Base-by-base conservation (phyloP, 805 yeast genomes). In the Dipodascus albidus region DNA sequence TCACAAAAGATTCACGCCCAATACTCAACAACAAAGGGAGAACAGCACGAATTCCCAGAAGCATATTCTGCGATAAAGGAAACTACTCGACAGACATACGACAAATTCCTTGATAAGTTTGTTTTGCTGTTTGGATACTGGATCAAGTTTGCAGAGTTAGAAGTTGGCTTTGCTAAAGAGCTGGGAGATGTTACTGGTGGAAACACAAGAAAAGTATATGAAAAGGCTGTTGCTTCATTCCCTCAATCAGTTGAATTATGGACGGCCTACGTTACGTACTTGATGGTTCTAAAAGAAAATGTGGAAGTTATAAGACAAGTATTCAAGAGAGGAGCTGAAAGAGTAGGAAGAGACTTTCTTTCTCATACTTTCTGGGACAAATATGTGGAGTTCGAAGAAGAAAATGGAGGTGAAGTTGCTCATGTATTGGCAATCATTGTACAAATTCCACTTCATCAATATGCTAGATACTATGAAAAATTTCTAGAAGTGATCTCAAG, bases 361-460 rank as follows among this genome's bases (percentile, higher is more conserved):
- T 77, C 95, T 0, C 90, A 87, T 62, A 74, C 82, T 0, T 65
- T 91, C 47, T 91, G 98, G 98, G 96, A 90, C 64, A 73, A 75
- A 54, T 82, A 79, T 57, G 67, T 93, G 21, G 82, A 74, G 47
- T 84, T 80, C 70, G 83, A 80, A 59, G 64, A 70, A 38, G 65
- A 77, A 2, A 60, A 72, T 1, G 62, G 65, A 1, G 62, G 78
- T 1, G 74, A 80, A 1, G 31, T 23, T 20, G 50, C 56, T 17
- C 70, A 54, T 66, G 81, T 47, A 65, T 80, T 49, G 62, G 63
- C 38, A 2, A 52, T 57, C 21, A 56, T 69, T 15, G 53, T 66
- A 3, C 54, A 53, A 15, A 71, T 86, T 1, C 98, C 98, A 0
- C 67, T 90, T 49, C 91, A 93, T 67, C 93, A 88, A 61, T 90